Conservation (phyloP, 306 rosid species). For the Lathyrus sativus region DNA sequence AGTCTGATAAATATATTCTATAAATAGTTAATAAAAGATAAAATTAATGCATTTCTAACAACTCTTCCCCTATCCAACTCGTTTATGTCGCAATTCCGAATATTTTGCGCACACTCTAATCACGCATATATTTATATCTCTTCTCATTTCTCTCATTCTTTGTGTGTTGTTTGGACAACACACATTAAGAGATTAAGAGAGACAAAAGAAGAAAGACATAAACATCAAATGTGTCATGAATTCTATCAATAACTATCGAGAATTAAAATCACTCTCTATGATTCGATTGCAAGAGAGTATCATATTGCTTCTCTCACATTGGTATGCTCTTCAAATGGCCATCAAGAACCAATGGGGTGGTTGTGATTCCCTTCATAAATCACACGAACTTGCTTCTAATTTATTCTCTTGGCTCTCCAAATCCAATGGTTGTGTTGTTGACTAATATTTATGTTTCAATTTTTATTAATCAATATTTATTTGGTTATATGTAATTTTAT, state of each 20-base stretch:
- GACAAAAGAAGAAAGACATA: not conserved
- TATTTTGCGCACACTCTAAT: constrained; percentile 16
- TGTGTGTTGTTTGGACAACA: constrained; percentile 37
- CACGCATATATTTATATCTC: not conserved
- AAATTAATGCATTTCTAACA: not conserved
- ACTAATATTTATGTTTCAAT: not conserved
- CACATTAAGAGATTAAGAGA: not conserved
- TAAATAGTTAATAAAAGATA: constrained; percentile 8
- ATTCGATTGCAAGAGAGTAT: constrained; percentile 39
- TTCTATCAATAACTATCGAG: not conserved
- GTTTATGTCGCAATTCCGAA: not conserved
- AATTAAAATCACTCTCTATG: constrained; percentile 24
- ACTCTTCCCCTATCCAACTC: not conserved
- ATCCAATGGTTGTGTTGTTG: constrained; percentile 46
- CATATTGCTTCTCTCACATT: constrained; percentile 57
- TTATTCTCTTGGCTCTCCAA: constrained; percentile 57
- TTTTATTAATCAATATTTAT: not conserved
- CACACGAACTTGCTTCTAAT: constrained; percentile 57
- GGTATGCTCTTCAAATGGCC: constrained; percentile 83
- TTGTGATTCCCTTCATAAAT: constrained; percentile 62
- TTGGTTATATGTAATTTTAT: not conserved
- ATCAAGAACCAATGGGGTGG: constrained; percentile 76
- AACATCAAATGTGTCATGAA: constrained; percentile 35
- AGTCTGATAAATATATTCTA: not conserved
- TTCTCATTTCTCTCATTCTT: constrained; percentile 6